A percentile compares a stretch with the other conserved stretches of the same genome.
Conservation (phyloP, 345 rosid species). For the Rubroshorea leprosula region DNA sequence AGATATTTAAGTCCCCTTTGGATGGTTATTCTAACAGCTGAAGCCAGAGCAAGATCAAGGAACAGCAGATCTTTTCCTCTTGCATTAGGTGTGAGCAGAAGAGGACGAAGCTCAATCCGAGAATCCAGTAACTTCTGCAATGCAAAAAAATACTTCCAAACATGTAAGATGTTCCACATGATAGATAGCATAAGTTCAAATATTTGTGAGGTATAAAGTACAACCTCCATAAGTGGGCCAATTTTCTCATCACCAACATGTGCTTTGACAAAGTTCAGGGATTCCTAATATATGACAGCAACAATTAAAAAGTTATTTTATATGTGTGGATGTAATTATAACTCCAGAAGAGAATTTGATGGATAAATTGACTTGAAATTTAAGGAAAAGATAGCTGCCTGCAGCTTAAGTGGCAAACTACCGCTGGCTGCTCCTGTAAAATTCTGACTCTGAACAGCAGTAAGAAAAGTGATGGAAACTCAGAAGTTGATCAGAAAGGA, state of each 20-base stretch:
- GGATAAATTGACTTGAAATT: background rate
- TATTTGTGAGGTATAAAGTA: conserved; percentile 4
- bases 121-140: conserved; percentile 35
- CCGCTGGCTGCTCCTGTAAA: conserved; percentile 10
- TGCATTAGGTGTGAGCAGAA: conserved; percentile 21
- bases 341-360: background rate
- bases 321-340: background rate
- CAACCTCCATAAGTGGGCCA: conserved; percentile 33
- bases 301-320: conserved; percentile 5
- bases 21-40: conserved; percentile 31
- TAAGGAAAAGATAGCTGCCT: conserved; percentile 12
- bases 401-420: conserved; percentile 24
- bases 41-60: conserved; percentile 38
- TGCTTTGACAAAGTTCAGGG: conserved; percentile 30
- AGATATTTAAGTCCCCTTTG: conserved; percentile 31
- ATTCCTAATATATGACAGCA: conserved; percentile 22
- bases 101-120: conserved; percentile 34
- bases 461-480: conserved; percentile 8
- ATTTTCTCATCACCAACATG: conserved; percentile 26
- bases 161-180: background rate
- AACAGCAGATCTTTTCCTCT: conserved; percentile 34
- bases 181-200: background rate
- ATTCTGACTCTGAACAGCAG: conserved; percentile 23
- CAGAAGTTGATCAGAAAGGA: conserved; percentile 8
- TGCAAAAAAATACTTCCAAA: conserved; percentile 4